Evolutionary conservation across 192 early-diverging fungal species (phyloP), one percentile per base, ranked within the genome.

Genomic region (Gaertneriomyces sp.): DNA sequence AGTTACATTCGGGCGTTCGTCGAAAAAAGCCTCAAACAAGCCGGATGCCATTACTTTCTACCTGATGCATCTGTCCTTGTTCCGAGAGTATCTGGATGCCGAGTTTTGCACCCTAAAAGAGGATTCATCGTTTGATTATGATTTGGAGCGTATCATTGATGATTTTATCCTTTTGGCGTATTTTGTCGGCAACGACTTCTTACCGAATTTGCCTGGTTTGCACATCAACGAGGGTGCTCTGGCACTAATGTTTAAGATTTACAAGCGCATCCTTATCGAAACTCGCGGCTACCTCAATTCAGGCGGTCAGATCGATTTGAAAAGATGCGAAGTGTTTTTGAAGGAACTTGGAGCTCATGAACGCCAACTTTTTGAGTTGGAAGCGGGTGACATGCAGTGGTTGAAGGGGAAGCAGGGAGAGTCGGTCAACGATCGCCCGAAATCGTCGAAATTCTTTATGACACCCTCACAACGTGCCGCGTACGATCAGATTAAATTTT

Each of bases 101-200:
- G 93, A 95, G 46, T 90, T 99, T 57, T 51, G 51, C 25, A 81
- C 80, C 55, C 73, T 92, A 6, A 63, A 79, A 14, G 61, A 72
- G 6, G 72, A 76, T 4, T 74, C 92, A 17, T 74, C 88, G 2
- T 93, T 93, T 60, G 72, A 83, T 6, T 98, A 90, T 74, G 87
- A 96, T 61, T 66, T 99, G 19, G 95, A 99, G 69, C 70, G 87
- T 1, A 88, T 97, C 12, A 89, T 99, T 70, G 96, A 99, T 66
- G 96, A 99, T 74, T 98, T 96, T 88, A 92, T 98, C 49, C 87
- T 99, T 60, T 67, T 99, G 75, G 90, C 89, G 65, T 97, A 95
- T 78, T 99, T 99, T 79, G 93, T 99, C 14, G 96, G 96, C 53
- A 99, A 99, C 73, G 96, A 99, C 74, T 97, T 97, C 66, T 79